phyloP scores from a whole-genome alignment of 306 rosid genomes.

The Sicyos baderoa region DNA sequence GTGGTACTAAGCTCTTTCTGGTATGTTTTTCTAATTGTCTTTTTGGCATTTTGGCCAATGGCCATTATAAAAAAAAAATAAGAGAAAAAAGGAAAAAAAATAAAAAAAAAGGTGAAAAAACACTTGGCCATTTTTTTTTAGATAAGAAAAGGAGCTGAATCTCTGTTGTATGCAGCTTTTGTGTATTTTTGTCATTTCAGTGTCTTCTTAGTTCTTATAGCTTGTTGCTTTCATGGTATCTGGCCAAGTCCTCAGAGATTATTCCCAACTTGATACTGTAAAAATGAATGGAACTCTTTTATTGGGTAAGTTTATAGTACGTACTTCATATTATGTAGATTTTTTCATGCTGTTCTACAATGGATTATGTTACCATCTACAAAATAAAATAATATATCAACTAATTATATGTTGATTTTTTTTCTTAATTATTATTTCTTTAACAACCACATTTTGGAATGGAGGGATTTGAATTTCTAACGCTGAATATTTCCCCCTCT shows the following conservation, averaged over 20 bases:
- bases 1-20: neutral
- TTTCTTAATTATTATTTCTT: no score
- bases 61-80: neutral
- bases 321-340: neutral
- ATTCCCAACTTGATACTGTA: conserved; percentile 5
- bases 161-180: conserved; percentile 18
- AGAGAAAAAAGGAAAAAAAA: neutral
- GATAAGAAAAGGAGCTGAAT: neutral
- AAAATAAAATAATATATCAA: neutral
- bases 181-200: conserved; percentile 6
- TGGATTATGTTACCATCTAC: neutral
- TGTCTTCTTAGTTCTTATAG: neutral
- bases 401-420: neutral
- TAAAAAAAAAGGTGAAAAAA: neutral
- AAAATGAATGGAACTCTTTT: conserved; percentile 12
- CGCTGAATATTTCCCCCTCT: neutral
- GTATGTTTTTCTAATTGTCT: conserved; percentile 15
- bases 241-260: conserved; percentile 10
- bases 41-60: conserved; percentile 13
- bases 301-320: conserved; percentile 6
- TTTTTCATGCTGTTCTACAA: neutral
- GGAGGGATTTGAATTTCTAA: no score
- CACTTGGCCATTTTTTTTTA: neutral
- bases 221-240: conserved; percentile 12
- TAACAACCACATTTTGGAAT: no score